phyloP scores from a whole-genome alignment of 2,329 filamentous ascomycete genomes.

The Phialocephala subalpina region DNA sequence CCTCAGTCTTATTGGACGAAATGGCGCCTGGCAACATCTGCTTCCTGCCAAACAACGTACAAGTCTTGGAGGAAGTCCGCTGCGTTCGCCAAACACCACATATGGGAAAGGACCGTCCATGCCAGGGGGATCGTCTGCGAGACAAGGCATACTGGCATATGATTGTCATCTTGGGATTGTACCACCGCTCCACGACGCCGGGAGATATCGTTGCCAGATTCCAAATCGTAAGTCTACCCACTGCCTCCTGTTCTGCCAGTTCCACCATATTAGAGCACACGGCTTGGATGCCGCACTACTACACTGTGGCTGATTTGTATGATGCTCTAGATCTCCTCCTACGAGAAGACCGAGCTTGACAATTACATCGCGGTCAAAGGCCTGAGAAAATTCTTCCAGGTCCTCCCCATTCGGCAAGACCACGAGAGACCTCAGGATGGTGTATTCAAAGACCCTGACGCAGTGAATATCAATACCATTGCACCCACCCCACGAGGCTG shows the following conservation, averaged over 20 bases:
- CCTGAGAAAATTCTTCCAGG: background rate
- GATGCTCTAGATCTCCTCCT: background rate
- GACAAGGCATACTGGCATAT: background rate
- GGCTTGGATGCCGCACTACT: too few species aligned
- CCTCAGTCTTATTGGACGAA: background rate
- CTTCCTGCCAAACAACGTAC: constrained; percentile 1
- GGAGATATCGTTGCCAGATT: background rate
- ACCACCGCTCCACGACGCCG: background rate
- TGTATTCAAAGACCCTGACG: background rate
- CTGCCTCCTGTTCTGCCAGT: background rate
- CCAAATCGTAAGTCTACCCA: background rate
- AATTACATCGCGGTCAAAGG: background rate
- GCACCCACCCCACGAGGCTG: background rate
- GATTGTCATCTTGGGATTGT: background rate
- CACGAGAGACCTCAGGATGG: background rate
- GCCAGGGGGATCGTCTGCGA: background rate
- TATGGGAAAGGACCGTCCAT: background rate
- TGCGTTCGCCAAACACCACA: too few species aligned
- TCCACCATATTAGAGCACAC: background rate
- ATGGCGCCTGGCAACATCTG: constrained; percentile 5
- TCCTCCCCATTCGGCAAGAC: background rate
- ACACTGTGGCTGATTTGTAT: background rate
- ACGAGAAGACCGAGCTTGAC: background rate
- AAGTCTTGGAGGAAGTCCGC: background rate
- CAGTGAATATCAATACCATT: background rate